Evolutionary conservation across 495 filamentous ascomycete genomes (phyloP), one percentile per base, ranked within the genome.

Genomic region (Usnea hakonensis): DNA sequence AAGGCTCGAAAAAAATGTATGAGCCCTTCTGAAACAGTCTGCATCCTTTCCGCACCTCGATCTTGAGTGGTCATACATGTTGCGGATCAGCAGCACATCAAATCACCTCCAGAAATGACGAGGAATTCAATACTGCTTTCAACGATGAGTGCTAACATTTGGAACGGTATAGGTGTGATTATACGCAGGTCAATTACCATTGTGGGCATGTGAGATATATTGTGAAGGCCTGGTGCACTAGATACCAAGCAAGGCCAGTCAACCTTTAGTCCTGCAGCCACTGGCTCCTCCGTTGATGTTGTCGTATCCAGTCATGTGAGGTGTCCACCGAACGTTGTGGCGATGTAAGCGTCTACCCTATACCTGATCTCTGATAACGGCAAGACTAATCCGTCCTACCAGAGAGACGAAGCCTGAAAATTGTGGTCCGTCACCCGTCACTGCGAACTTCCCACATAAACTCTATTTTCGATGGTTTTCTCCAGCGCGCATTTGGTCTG

Each of bases 221-320:
- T 13, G 81, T 84, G 21, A 69, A 75, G 58, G 78, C 78, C 30
- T 83, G 81, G 81, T 83, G 81, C 64, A 71, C 70, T 21, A 72
- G 73, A 58, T 83, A 83, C 63, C 77, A 78, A 57, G 67, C 74
- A 58, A 78, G 76, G 33, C 41, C 10, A 41, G 64, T 74, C 72
- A 38, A 71, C 11, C 60, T 60, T 21, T 41, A 30, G 14, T 33
- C 53, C 14, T 55, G 53, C 38, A 23, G 26, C 48, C 38, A 28
- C 13, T 48, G 19, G 41, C n/a, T 33, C n/a, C 14, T 57, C 38
- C 6, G 21, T 52, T 62, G 52, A 62, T 21, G 35, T 38, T 33
- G 32, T 38, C 46, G 21, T 26, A 19, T 36, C 57, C 54, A 61
- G 68, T 38, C 65, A 72, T 41, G 60, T 73, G 56, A 63, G 78